Conservation (phyloP, 495 filamentous ascomycete species). For the Staphylotrichum tortipilum region DNA sequence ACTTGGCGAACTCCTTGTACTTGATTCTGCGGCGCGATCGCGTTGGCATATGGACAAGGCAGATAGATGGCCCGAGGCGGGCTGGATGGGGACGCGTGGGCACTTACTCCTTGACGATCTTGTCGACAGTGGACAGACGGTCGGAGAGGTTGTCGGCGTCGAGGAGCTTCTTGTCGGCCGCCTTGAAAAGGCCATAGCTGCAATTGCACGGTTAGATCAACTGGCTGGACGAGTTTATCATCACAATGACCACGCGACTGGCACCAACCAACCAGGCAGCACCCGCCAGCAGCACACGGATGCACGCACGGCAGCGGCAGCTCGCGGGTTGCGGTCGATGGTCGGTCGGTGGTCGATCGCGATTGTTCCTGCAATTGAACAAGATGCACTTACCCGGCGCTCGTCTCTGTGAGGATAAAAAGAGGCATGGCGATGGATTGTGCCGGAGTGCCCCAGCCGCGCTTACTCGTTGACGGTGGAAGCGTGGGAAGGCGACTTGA, state of each 20-base stretch:
- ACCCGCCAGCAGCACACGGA: too few species aligned
- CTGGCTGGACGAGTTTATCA: not conserved
- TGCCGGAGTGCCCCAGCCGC: slow-evolving; percentile 14
- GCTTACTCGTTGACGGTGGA: slow-evolving; percentile 20
- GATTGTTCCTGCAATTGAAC: slow-evolving; percentile 10
- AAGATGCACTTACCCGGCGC: slow-evolving; percentile 56
- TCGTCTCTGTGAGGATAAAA: slow-evolving; percentile 83
- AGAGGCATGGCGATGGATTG: slow-evolving; percentile 51
- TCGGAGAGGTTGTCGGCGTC: slow-evolving; percentile 69
- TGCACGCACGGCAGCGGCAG: too few species aligned
- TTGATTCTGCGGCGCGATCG: slow-evolving; percentile 57
- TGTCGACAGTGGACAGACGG: slow-evolving; percentile 72
- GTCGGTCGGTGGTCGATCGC: too few species aligned
- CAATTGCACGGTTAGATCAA: slow-evolving; percentile 8
- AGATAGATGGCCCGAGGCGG: too few species aligned
- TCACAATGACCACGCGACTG: too few species aligned
- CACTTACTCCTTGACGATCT: slow-evolving; percentile 76
- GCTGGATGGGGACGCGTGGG: too few species aligned
- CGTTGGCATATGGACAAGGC: slow-evolving; percentile 5
- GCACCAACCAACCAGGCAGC: too few species aligned
- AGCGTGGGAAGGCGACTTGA: slow-evolving; percentile 23
- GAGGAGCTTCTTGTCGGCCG: slow-evolving; percentile 94
- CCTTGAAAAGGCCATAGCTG: slow-evolving; percentile 90
- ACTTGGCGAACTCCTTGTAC: slow-evolving; percentile 93
- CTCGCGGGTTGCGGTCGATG: too few species aligned